Evolutionary conservation across 2,329 filamentous ascomycete genomes (phyloP).

Genomic region (Ceratocystis lukuohia): DNA sequence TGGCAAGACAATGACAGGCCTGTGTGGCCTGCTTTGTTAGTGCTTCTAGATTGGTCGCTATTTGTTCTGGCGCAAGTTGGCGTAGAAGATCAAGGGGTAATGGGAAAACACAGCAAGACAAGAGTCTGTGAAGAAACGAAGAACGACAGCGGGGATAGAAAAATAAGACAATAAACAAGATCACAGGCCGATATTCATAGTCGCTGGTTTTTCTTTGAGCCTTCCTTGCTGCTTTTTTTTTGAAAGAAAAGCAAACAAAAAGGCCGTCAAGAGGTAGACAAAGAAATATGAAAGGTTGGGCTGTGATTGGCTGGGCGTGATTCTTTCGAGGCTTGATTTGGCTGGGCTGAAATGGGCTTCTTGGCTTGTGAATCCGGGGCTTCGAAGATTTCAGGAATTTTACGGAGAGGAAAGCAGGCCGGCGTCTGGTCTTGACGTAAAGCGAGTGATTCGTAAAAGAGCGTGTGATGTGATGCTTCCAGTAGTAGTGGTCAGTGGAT

Average conservation of each 20-base stretch:
- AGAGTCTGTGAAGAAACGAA: background rate
- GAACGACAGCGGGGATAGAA: background rate
- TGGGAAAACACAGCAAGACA: background rate
- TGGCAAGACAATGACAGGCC: background rate
- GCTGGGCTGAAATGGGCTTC: background rate
- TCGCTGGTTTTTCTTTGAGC: background rate
- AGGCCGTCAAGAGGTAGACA: background rate
- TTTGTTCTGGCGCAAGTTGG: background rate
- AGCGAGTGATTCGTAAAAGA: background rate
- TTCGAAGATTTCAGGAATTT: background rate
- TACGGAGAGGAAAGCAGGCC: background rate
- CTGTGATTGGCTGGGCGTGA: background rate
- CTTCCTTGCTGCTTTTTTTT: background rate
- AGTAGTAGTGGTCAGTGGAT: background rate
- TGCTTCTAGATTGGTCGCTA: background rate
- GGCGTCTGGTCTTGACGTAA: background rate
- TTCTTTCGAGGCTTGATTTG: background rate
- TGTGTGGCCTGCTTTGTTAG: background rate
- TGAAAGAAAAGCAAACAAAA: background rate
- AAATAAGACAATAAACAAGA: background rate
- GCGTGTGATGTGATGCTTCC: background rate
- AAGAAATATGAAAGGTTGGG: background rate
- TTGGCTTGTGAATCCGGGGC: background rate
- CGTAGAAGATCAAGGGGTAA: background rate
- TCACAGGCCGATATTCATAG: background rate